Percentiles rank a stretch among this genome's conserved stretches.
phyloP scores from a whole-genome alignment of 1,139 yeast genomes.

The Sugiyamaella neomexicana region DNA sequence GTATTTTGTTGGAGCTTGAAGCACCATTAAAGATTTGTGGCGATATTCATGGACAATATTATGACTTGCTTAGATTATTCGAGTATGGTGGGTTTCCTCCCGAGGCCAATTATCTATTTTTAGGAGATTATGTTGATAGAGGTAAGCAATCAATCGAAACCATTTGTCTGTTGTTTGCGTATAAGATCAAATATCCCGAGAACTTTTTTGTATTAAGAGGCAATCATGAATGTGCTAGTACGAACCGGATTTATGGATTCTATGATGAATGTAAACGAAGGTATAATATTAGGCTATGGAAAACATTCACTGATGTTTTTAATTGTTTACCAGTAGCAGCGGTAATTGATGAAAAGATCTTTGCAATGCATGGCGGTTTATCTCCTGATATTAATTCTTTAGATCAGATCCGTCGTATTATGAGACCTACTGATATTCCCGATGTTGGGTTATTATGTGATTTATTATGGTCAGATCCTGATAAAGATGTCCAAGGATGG shows the following conservation, averaged over 20 bases:
- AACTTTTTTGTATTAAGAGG: slow-evolving; percentile 94
- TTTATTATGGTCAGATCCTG: slow-evolving; percentile 97
- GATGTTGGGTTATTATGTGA: slow-evolving; percentile 95
- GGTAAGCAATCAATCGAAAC: slow-evolving; percentile 97
- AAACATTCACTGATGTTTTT: slow-evolving; percentile 96
- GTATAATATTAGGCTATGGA: slow-evolving; percentile 95
- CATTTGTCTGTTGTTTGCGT: slow-evolving; percentile 86
- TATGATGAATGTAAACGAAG: slow-evolving; percentile 97
- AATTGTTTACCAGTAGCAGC: slow-evolving; percentile 98
- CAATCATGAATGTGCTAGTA: slow-evolving; percentile 96
- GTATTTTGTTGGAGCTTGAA: slow-evolving; percentile 88
- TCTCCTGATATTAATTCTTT: slow-evolving; percentile 94
- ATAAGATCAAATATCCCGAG: slow-evolving; percentile 96
- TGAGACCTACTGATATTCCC: slow-evolving; percentile 99
- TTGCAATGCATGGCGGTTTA: slow-evolving; percentile 98
- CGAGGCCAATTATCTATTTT: slow-evolving; percentile 79
- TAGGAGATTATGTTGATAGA: slow-evolving; percentile 98
- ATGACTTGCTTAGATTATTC: slow-evolving; percentile 88
- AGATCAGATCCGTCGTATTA: slow-evolving; percentile 97
- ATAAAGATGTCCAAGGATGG: slow-evolving; percentile 96
- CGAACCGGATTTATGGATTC: slow-evolving; percentile 94
- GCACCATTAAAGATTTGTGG: slow-evolving; percentile 92
- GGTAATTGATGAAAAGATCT: slow-evolving; percentile 93
- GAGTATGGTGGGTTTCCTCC: slow-evolving; percentile 99
- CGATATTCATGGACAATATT: slow-evolving; percentile 97